Base-by-base conservation (phyloP, 352 stramenopile species). In the Halophytophthora batemanensis region DNA sequence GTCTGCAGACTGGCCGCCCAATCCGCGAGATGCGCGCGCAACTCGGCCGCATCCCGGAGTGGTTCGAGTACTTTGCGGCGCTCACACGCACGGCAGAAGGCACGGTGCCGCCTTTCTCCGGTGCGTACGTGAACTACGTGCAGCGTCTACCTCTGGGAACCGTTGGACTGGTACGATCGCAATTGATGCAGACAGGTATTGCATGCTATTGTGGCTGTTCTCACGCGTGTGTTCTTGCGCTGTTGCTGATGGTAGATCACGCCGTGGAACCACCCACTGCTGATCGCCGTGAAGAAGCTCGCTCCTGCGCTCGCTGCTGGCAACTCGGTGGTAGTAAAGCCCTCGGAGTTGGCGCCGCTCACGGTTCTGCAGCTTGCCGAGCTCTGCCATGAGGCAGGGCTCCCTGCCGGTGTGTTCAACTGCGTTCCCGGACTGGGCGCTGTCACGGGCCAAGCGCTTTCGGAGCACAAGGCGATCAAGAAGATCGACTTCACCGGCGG, bases 281-380 rank as follows among this genome's bases (percentile, higher is more conserved):
- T 94, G 22, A 93, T 94, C 48, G 66, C 82, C 19, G 59, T 79
- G 31, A 93, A 88, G 69, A 91, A 90, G 59, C 57, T 81, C 35
- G 68, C 71, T 8, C 71, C 71, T 15, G 73, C 71, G 18, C 60
- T 96, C 14, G 86, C 86, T 5, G 77, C 76, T 0, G 86, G 86
- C 21, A 94, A 87, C 51, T 80, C 76, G 8, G 63, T 93, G 14
- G 82, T 96, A n/a, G 61, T 96, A 19, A 96, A 96, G 55, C 82
- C 86, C 19, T 93, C 85, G 8, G 86, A 96, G 61, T 51, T 93
- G 12, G 75, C 86, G 13, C 85, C 83, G 19, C 64, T 84, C 22
- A 84, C 64, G 31, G 64, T 77, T 17, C 14, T 84, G 31, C 57
- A 77, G 46, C 65, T 84, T 22, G 64, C 68, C 17, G 65, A 79